Percentiles rank a stretch among this genome's conserved stretches.
phyloP scores from a whole-genome alignment of 768 basidiomycete species.

The Serendipita sp. region DNA sequence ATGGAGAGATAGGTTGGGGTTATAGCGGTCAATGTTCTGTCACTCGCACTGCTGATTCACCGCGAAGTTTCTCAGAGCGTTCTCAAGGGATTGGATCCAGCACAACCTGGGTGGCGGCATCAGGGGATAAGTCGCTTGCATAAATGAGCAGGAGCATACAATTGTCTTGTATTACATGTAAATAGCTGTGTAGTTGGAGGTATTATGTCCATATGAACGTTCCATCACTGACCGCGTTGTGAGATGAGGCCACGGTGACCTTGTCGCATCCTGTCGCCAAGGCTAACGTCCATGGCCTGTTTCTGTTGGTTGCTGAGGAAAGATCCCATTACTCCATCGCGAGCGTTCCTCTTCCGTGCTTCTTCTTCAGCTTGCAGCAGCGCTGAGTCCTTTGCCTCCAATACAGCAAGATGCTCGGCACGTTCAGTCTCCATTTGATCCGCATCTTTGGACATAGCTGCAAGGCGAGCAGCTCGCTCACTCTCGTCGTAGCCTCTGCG shows the following conservation, averaged over 20 bases:
- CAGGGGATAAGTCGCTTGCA: neutral
- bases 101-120: neutral
- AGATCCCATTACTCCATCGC: neutral
- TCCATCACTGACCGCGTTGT: neutral
- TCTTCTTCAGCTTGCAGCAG: neutral
- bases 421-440: conserved; percentile 49
- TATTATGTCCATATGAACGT: neutral
- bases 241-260: neutral
- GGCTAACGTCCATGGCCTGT: neutral
- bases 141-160: neutral
- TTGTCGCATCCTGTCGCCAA: conserved; percentile 3
- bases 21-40: neutral
- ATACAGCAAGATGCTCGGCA: conserved; percentile 47
- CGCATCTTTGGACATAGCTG: conserved; percentile 75
- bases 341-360: neutral
- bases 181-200: neutral
- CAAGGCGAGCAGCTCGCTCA: conserved; percentile 72
- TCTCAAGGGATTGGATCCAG: neutral
- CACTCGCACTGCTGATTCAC: neutral
- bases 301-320: neutral
- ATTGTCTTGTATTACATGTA: neutral
- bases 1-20: neutral
- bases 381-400: conserved; percentile 17
- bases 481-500: conserved; percentile 25
- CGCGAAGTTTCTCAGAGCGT: neutral